phyloP scores from a whole-genome alignment of 129 eudicot genomes.

The Ambrosia artemisiifolia region DNA sequence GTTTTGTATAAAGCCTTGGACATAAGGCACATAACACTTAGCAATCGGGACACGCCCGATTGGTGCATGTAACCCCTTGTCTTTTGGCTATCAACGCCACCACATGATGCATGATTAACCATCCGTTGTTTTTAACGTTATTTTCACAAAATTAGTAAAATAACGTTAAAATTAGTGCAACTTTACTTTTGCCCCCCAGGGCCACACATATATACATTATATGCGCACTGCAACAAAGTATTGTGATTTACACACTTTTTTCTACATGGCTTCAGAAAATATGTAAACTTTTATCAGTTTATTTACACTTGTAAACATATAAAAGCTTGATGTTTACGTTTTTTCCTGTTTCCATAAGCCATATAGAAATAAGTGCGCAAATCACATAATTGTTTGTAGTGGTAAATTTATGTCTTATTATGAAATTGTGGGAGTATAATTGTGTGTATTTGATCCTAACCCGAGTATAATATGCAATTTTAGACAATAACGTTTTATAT shows the following conservation, averaged over 20 bases:
- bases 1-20: too few relatives aligned
- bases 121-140: too few relatives aligned
- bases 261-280: not conserved
- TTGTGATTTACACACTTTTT: slow-evolving; percentile 5
- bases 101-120: too few relatives aligned
- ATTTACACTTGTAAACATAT: not conserved
- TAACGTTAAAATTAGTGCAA: too few relatives aligned
- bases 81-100: too few relatives aligned
- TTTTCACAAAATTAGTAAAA: too few relatives aligned
- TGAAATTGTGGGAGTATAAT: slow-evolving; percentile 15
- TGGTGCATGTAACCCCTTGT: too few relatives aligned
- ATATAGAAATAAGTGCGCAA: not conserved
- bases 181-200: too few relatives aligned
- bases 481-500: not conserved
- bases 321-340: not conserved
- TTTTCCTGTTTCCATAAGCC: not conserved
- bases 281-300: not conserved
- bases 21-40: too few relatives aligned
- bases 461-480: slow-evolving; percentile 6
- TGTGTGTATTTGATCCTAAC: too few relatives aligned
- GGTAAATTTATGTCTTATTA: not conserved
- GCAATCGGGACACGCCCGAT: too few relatives aligned
- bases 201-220: too few relatives aligned
- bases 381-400: not conserved
- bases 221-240: not conserved